Conservation (phyloP, 2,329 filamentous ascomycete species). For the Colletotrichum spinosum region DNA sequence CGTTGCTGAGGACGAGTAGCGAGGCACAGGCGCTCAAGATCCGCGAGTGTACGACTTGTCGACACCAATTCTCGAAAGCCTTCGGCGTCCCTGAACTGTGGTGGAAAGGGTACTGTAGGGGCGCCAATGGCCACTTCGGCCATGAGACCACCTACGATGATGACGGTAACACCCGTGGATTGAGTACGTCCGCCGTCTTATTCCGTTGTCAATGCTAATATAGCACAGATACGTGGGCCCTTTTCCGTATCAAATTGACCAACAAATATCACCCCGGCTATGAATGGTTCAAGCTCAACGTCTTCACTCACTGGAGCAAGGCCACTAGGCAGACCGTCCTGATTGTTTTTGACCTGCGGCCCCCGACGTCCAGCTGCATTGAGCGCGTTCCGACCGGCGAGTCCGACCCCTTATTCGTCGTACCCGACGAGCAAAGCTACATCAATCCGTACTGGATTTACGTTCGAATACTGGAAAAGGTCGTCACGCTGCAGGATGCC, state of each 20-base stretch:
- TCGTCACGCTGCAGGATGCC: constrained; percentile 47
- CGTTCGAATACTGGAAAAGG: constrained; percentile 43
- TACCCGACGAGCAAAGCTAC: constrained; percentile 8
- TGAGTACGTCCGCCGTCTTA: constrained; percentile 39
- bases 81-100: constrained; percentile 48
- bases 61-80: constrained; percentile 37
- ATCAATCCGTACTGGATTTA: constrained; percentile 53
- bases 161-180: constrained; percentile 18
- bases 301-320: constrained; percentile 44
- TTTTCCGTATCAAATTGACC: constrained; percentile 45
- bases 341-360: constrained; percentile 46
- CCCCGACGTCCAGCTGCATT: constrained; percentile 14
- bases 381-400: constrained; percentile 19
- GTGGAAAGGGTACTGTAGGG: constrained; percentile 49
- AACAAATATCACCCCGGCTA: constrained; percentile 40
- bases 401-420: constrained; percentile 10
- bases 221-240: constrained; percentile 46
- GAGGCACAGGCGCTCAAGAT: constrained; percentile 46
- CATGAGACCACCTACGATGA: constrained; percentile 41
- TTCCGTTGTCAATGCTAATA: background rate
- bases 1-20: constrained; percentile 37
- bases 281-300: constrained; percentile 50
- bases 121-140: constrained; percentile 55
- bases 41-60: constrained; percentile 45
- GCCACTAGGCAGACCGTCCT: constrained; percentile 42